phyloP scores from a whole-genome alignment of 495 filamentous ascomycete genomes.

The Aspergillus incahuasiensis region DNA sequence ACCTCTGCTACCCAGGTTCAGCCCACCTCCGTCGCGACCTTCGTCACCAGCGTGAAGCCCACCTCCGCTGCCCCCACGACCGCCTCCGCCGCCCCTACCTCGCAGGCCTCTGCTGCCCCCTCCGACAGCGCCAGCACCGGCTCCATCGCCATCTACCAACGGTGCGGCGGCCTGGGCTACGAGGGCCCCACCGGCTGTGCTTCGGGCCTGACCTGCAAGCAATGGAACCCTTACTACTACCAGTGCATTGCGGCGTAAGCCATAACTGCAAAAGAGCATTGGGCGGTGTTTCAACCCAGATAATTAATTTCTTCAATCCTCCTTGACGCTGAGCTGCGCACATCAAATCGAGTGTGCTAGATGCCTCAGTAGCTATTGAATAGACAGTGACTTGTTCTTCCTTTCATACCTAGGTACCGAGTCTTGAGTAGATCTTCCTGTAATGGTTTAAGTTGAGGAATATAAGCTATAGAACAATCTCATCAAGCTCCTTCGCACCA shows the following conservation, averaged over 20 bases:
- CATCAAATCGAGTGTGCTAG: too few relatives aligned
- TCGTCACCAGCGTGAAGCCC: conserved; percentile 2
- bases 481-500: conserved; percentile 21
- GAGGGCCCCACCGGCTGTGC: conserved; percentile 15
- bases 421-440: too few relatives aligned
- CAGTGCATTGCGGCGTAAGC: conserved; percentile 17
- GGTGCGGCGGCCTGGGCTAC: conserved; percentile 19
- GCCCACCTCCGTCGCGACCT: neutral
- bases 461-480: neutral
- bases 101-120: neutral
- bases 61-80: neutral
- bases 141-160: conserved; percentile 15
- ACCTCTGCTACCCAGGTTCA: neutral
- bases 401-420: too few relatives aligned
- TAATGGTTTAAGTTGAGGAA: too few relatives aligned
- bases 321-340: too few relatives aligned
- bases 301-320: too few relatives aligned
- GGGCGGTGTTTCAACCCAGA: too few relatives aligned
- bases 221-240: conserved; percentile 25
- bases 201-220: conserved; percentile 16
- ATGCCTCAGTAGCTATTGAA: too few relatives aligned
- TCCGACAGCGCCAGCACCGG: neutral
- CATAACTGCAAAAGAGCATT: too few relatives aligned
- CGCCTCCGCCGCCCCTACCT: neutral
- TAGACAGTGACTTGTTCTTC: too few relatives aligned